These are phyloP conservation scores for Boechera retrofracta DNA, from an alignment of 345 rosid genomes.

Conservation along the genomic window DNA sequence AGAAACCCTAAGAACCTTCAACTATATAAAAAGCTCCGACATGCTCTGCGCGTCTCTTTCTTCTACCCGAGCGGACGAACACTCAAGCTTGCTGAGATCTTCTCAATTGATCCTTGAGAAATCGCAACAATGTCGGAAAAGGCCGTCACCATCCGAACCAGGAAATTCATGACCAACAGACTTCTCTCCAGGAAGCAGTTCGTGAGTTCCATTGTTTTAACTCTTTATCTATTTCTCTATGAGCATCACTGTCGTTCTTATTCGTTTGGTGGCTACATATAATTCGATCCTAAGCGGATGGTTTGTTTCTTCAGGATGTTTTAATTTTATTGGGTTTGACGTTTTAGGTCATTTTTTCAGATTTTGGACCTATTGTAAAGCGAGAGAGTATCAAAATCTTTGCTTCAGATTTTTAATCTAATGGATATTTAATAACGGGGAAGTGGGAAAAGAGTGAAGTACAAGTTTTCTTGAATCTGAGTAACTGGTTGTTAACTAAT, in stretches of 20 bases:
- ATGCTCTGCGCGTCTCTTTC: not conserved
- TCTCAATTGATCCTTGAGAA: conserved; percentile 24
- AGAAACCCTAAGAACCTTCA: conserved; percentile 29
- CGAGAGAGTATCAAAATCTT: too few species aligned
- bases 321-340: not conserved
- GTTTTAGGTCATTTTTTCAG: not conserved
- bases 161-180: conserved; percentile 98
- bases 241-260: not conserved
- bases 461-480: conserved; percentile 2
- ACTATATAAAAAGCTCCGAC: conserved; percentile 30
- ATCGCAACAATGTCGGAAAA: conserved; percentile 74
- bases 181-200: conserved; percentile 99
- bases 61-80: conserved; percentile 45
- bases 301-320: too few species aligned
- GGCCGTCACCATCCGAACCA: conserved; percentile 84
- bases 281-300: too few species aligned
- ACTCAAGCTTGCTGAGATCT: conserved; percentile 29
- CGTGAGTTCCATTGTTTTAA: conserved; percentile 52
- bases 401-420: not conserved
- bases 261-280: not conserved
- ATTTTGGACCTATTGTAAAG: not conserved
- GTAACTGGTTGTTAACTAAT: not conserved
- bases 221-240: not conserved
- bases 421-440: not conserved
- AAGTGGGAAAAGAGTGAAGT: not conserved